Percentiles rank a stretch among this genome's conserved stretches.
phyloP scores from a whole-genome alignment of 2,329 filamentous ascomycete genomes.

The Diaporthe vexans region DNA sequence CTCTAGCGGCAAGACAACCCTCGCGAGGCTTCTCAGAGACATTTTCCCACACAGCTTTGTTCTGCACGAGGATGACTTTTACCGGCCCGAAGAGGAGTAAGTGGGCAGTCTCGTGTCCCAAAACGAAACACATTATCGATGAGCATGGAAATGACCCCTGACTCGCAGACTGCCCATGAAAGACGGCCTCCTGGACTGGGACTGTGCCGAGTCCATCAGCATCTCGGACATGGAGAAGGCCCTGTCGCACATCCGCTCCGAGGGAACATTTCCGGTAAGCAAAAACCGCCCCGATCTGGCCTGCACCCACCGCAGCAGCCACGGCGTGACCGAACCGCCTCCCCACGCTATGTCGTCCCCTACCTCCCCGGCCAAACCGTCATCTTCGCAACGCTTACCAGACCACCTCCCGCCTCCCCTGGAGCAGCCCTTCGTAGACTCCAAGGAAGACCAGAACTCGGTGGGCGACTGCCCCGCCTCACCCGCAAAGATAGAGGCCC shows the following conservation, averaged over 20 bases:
- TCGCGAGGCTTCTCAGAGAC: conserved; percentile 85
- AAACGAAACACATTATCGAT: too few species aligned
- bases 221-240: conserved; percentile 76
- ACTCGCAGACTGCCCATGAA: conserved; percentile 66
- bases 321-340: conserved; percentile 44
- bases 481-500: conserved; percentile 59
- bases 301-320: conserved; percentile 48
- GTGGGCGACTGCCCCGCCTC: conserved; percentile 69
- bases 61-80: conserved; percentile 97
- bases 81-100: conserved; percentile 81
- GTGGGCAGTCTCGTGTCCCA: conserved; percentile 45
- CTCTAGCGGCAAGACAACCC: conserved; percentile 94
- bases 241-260: conserved; percentile 76
- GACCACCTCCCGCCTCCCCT: conserved; percentile 35
- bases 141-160: conserved; percentile 5
- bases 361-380: conserved; percentile 47
- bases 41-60: conserved; percentile 86
- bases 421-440: conserved; percentile 62
- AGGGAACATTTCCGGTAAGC: conserved; percentile 76
- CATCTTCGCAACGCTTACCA: conserved; percentile 46
- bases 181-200: conserved; percentile 86
- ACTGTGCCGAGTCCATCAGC: conserved; percentile 85
- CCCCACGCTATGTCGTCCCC: conserved; percentile 4
- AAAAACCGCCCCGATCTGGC: conserved; percentile 47
- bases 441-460: conserved; percentile 75